Conservation (phyloP, 2,329 filamentous ascomycete genomes). For the Epichloe coenophiala region DNA sequence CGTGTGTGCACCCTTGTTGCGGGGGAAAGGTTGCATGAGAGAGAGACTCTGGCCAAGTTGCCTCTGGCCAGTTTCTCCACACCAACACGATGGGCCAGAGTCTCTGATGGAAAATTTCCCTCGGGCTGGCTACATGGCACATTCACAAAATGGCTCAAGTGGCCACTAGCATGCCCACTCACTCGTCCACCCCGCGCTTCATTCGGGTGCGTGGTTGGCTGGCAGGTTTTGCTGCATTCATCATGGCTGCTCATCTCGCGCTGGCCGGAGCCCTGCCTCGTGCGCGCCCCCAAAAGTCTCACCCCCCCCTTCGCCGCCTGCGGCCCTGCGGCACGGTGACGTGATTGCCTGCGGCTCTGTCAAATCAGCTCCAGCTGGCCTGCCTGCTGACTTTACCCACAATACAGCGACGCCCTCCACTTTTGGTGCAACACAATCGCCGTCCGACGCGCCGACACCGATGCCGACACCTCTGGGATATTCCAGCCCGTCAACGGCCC, state of each 20-base stretch:
- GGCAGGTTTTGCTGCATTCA: background rate
- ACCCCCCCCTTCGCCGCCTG: constrained; percentile 2
- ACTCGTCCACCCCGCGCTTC: background rate
- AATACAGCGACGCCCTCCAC: constrained; percentile 1
- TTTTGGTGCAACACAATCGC: constrained; percentile 2
- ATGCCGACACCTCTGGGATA: constrained; percentile 3
- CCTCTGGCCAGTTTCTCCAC: no score
- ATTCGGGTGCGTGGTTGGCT: background rate
- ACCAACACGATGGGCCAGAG: no score
- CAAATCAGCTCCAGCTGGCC: background rate
- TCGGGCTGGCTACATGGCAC: background rate
- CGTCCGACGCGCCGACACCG: constrained; percentile 4
- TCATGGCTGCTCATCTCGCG: no score
- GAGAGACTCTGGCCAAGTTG: no score
- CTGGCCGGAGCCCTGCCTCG: constrained; percentile 4
- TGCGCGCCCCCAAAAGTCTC: background rate
- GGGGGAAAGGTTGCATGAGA: no score
- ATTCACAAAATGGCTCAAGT: background rate
- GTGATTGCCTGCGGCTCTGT: constrained; percentile 7
- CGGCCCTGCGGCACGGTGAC: constrained; percentile 7
- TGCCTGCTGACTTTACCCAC: constrained; percentile 9
- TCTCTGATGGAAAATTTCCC: no score
- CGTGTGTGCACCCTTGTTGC: no score
- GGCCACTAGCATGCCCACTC: background rate
- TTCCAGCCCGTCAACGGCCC: constrained; percentile 5